Percentiles rank a stretch among this genome's conserved stretches.
These are phyloP conservation scores for Chondrostereum purpureum DNA, from an alignment of 1,284 basidiomycete genomes.

Conservation along the genomic window DNA sequence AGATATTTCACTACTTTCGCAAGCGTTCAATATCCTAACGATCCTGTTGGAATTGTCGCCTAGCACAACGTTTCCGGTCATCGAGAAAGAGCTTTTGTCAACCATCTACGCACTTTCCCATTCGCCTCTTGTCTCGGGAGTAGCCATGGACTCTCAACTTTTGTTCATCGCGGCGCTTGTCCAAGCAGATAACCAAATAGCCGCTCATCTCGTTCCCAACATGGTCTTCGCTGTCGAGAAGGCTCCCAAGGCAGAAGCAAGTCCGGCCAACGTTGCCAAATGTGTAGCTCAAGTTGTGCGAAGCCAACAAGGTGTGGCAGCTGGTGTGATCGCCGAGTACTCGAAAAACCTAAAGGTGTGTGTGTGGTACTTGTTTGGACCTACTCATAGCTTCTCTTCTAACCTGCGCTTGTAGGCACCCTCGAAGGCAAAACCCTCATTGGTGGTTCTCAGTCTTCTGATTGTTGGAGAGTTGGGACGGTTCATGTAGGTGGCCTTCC, in stretches of 20 bases:
- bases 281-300: constrained; percentile 78
- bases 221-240: constrained; percentile 60
- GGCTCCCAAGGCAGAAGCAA: constrained; percentile 47
- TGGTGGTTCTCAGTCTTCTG: constrained; percentile 77
- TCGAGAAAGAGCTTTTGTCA: constrained; percentile 65
- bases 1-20: constrained; percentile 75
- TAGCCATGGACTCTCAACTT: constrained; percentile 74
- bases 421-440: constrained; percentile 59
- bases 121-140: constrained; percentile 70
- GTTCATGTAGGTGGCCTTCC: constrained; percentile 53
- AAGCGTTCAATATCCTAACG: constrained; percentile 66
- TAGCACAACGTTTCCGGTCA: constrained; percentile 55
- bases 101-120: constrained; percentile 69
- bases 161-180: constrained; percentile 79
- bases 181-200: constrained; percentile 75
- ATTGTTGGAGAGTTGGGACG: constrained; percentile 89
- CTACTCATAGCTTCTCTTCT: constrained; percentile 5
- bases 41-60: constrained; percentile 69
- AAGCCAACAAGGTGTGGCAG: constrained; percentile 62
- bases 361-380: constrained; percentile 2
- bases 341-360: constrained; percentile 69
- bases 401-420: constrained; percentile 40
- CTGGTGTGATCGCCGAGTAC: constrained; percentile 77
- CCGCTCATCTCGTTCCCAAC: constrained; percentile 69
- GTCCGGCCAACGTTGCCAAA: constrained; percentile 68